Base-by-base conservation (phyloP, 2,329 filamentous ascomycete species). In the Aureobasidium melanogenum region DNA sequence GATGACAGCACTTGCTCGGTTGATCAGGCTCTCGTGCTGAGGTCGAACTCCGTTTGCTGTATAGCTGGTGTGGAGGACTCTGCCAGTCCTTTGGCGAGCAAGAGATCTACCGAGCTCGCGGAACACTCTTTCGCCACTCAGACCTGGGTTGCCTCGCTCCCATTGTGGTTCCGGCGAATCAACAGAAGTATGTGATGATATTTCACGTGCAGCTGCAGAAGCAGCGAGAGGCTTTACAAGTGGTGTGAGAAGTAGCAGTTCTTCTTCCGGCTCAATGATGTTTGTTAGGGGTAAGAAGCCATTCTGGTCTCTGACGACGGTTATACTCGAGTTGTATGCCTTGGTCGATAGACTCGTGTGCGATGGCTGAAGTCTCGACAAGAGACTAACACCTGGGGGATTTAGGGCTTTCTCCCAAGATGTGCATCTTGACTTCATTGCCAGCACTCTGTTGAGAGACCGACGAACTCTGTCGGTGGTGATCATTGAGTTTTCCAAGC, bases 71-170 rank as follows among this genome's bases (percentile, higher is more conserved):
- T 97, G 91, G 17, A 97, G 78, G 6, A 97, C 84, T 69, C 94
- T 89, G 22, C 92, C 91, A 67, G 89, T 91, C 24, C 92, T 82
- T 65, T 91, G 88, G 57, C 93, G 83, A 12, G 93, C 92, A n/a
- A 97, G 77, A 7, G 89, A 90, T 67, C 90, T 84, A 1, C 93
- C 93, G 26, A 97, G 81, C 70, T 96, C 91, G 67, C 91, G 83
- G 68, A 97, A 97, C 0, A 97, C 91, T 32, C 89, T 87, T 74
- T 97, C 93, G 30, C 93, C 93, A 66, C 89, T 96, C 87, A 96
- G 91, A 22, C 96, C 79, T 10, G 83, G 84, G 7, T 82, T 78
- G 65, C 79, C 82, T 44, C 81, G 76, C 65, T 85, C 82, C 77
- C 80, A 80, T 1, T 76, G 75, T 72, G 75, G 86, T 77, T 77